phyloP scores from a whole-genome alignment of 2,329 filamentous ascomycete species.

The Aspergillus tanneri region DNA sequence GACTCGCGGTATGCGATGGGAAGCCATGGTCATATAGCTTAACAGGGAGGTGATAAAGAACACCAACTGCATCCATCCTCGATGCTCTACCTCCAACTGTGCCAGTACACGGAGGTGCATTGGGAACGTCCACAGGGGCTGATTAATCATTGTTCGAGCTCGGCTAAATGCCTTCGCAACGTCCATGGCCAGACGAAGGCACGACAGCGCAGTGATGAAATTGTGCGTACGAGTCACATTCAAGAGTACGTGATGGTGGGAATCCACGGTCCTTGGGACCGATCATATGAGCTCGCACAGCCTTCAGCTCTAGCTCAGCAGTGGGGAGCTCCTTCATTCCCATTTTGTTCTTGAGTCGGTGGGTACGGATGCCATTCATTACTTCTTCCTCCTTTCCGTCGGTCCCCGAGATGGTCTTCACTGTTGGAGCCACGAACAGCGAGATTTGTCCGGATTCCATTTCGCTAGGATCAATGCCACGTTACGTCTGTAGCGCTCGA shows the following conservation, averaged over 20 bases:
- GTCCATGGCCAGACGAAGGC: constrained; percentile 42
- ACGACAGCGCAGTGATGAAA: constrained; percentile 36
- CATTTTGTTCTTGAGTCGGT: constrained; percentile 69
- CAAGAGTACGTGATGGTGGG: constrained; percentile 66
- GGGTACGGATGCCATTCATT: constrained; percentile 64
- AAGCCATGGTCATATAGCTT: not conserved
- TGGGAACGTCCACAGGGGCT: constrained; percentile 38
- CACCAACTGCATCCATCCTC: constrained; percentile 36
- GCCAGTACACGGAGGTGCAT: constrained; percentile 43
- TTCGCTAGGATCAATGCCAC: constrained; percentile 65
- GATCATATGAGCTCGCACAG: constrained; percentile 63
- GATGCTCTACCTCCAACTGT: constrained; percentile 39
- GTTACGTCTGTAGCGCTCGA: constrained; percentile 64
- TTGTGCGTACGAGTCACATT: constrained; percentile 59
- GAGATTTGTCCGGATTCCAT: constrained; percentile 56
- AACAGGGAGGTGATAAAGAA: constrained; percentile 31
- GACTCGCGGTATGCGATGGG: not conserved
- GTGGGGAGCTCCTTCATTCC: constrained; percentile 70
- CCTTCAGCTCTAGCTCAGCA: constrained; percentile 67
- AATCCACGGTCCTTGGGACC: constrained; percentile 66
- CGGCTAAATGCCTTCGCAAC: constrained; percentile 44
- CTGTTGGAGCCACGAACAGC: constrained; percentile 65
- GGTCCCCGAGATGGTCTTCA: constrained; percentile 33
- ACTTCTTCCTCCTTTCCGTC: constrained; percentile 39
- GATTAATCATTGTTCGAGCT: constrained; percentile 38